A percentile compares a stretch with the other conserved stretches of the same genome.
Evolutionary conservation across 2,329 filamentous ascomycete genomes (phyloP).

Genomic region (Furcasterigmium furcatum): DNA sequence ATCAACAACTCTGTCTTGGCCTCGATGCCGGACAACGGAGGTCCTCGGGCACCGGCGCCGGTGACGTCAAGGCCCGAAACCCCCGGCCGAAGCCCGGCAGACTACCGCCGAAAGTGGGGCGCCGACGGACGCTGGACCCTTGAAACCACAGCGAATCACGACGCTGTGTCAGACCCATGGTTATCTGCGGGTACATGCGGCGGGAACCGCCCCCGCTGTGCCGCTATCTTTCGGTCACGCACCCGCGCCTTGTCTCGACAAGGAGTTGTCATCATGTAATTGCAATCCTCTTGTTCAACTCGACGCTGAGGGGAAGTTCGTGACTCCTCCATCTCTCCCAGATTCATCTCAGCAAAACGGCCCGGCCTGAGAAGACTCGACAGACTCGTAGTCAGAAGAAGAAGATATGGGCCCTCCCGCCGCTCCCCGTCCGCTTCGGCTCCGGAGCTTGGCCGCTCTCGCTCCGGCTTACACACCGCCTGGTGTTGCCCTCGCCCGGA

Average conservation of each 20-base stretch:
- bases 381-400: neutral
- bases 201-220: conserved; percentile 9
- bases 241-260: conserved; percentile 10
- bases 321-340: neutral
- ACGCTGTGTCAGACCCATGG: conserved; percentile 10
- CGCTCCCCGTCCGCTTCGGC: conserved; percentile 7
- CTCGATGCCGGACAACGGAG: too few relatives aligned
- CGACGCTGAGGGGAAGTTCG: neutral
- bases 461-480: neutral
- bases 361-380: neutral
- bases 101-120: neutral
- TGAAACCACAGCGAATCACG: conserved; percentile 7
- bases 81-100: too few relatives aligned
- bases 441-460: conserved; percentile 4
- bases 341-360: neutral
- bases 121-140: neutral
- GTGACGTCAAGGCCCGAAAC: too few relatives aligned
- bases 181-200: conserved; percentile 15
- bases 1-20: too few relatives aligned
- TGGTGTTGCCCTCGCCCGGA: neutral
- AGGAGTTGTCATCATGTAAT: conserved; percentile 5
- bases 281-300: neutral
- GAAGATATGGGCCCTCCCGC: conserved; percentile 1
- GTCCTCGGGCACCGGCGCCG: too few relatives aligned
- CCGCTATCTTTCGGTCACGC: neutral